Evolutionary conservation across 768 basidiomycete species (phyloP).

Genomic region (Pholiota microspora): DNA sequence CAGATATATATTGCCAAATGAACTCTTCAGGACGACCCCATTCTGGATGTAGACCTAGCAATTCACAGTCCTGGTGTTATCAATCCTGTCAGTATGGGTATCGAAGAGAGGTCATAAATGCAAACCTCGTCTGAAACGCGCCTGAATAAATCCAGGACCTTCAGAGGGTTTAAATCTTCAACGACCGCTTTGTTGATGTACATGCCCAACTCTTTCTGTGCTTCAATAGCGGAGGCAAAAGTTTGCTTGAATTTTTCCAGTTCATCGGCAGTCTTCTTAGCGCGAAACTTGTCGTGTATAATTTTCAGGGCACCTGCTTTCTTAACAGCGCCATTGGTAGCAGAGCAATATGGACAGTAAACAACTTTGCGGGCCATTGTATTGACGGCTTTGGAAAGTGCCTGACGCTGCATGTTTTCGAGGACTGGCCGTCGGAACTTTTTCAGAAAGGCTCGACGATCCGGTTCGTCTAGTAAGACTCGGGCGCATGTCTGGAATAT

Average conservation of each 20-base stretch:
- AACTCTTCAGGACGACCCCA: slow-evolving; percentile 95
- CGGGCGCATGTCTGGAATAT: slow-evolving; percentile 80
- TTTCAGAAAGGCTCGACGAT: slow-evolving; percentile 80
- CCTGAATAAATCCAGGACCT: slow-evolving; percentile 89
- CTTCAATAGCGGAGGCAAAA: slow-evolving; percentile 78
- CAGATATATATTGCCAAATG: slow-evolving; percentile 98
- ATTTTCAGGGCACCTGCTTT: slow-evolving; percentile 95
- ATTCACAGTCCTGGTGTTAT: slow-evolving; percentile 78
- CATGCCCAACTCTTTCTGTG: slow-evolving; percentile 81
- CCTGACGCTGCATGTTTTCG: slow-evolving; percentile 88
- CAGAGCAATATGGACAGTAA: slow-evolving; percentile 90
- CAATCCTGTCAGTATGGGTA: neutral
- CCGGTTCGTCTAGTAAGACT: slow-evolving; percentile 84
- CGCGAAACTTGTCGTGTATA: slow-evolving; percentile 95
- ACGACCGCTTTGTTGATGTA: slow-evolving; percentile 86
- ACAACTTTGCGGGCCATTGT: slow-evolving; percentile 84
- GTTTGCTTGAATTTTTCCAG: slow-evolving; percentile 85
- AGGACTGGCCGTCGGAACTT: slow-evolving; percentile 89
- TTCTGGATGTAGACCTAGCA: slow-evolving; percentile 85
- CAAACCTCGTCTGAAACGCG: slow-evolving; percentile 88
- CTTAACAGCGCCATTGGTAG: slow-evolving; percentile 94
- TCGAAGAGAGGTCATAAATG: neutral
- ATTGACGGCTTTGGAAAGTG: slow-evolving; percentile 82
- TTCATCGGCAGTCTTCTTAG: slow-evolving; percentile 88
- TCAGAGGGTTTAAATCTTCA: slow-evolving; percentile 93